These are phyloP conservation scores for Euphorbia corollata DNA, from an alignment of 441 rosid genomes.

Conservation along the genomic window DNA sequence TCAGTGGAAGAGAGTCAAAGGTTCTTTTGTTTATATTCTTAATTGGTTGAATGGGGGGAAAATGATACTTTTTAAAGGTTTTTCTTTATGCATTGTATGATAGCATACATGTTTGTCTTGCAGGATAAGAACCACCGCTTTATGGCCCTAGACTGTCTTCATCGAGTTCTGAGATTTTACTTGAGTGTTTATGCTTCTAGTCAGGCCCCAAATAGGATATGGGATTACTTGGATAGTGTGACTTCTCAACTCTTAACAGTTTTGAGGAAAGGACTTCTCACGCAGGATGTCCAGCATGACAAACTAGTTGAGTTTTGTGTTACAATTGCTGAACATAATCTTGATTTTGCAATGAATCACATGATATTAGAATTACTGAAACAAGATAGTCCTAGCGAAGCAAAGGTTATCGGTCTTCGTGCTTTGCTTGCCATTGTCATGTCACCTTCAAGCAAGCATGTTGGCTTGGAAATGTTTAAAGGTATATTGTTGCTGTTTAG, in stretches of 20 bases:
- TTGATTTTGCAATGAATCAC: slow-evolving; percentile 98
- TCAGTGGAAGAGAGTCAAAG: not conserved
- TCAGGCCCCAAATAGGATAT: slow-evolving; percentile 87
- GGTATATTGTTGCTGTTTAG: slow-evolving; percentile 38
- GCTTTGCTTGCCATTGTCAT: slow-evolving; percentile 93
- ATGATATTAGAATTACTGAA: slow-evolving; percentile 94
- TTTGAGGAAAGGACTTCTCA: slow-evolving; percentile 89
- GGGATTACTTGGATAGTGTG: slow-evolving; percentile 98
- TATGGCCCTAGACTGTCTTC: slow-evolving; percentile 97
- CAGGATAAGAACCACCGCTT: slow-evolving; percentile 98
- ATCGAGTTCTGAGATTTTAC: slow-evolving; percentile 93
- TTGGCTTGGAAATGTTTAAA: slow-evolving; percentile 84
- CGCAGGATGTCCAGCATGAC: slow-evolving; percentile 97
- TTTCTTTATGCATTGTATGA: slow-evolving; percentile 5
- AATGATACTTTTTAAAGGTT: slow-evolving; percentile 16
- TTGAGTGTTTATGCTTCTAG: slow-evolving; percentile 89
- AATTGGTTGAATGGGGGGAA: slow-evolving; percentile 8
- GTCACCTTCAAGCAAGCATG: slow-evolving; percentile 85
- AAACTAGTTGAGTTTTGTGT: slow-evolving; percentile 98
- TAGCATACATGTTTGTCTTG: slow-evolving; percentile 20
- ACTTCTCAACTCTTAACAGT: slow-evolving; percentile 88
- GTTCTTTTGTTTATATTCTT: not conserved
- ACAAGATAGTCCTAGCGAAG: slow-evolving; percentile 95
- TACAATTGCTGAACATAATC: slow-evolving; percentile 95
- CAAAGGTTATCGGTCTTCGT: slow-evolving; percentile 94